These are phyloP conservation scores for Cardamine occulta DNA, from an alignment of 345 rosid genomes.

Conservation along the genomic window DNA sequence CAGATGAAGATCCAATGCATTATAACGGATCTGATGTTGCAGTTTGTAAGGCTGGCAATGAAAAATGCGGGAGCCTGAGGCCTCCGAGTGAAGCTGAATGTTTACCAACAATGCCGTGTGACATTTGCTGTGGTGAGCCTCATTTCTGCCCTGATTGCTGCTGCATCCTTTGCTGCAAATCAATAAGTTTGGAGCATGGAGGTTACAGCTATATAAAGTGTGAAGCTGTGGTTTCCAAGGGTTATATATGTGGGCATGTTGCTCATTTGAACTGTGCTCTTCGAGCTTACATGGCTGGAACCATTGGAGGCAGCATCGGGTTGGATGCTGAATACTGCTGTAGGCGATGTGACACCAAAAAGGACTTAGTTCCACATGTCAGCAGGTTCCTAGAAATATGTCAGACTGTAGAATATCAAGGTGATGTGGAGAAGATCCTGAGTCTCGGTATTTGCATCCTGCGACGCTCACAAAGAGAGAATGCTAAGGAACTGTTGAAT, in stretches of 20 bases:
- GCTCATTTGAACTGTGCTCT: slow-evolving; percentile 92
- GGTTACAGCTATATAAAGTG: slow-evolving; percentile 77
- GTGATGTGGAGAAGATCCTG: slow-evolving; percentile 63
- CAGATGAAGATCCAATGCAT: slow-evolving; percentile 48
- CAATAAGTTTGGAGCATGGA: slow-evolving; percentile 51
- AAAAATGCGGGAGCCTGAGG: slow-evolving; percentile 56
- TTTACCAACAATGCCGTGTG: slow-evolving; percentile 62
- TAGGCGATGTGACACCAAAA: slow-evolving; percentile 78
- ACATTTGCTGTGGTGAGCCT: slow-evolving; percentile 80
- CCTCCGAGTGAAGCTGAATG: slow-evolving; percentile 39
- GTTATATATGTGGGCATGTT: slow-evolving; percentile 71
- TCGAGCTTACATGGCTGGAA: slow-evolving; percentile 83
- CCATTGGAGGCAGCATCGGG: slow-evolving; percentile 82
- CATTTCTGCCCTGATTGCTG: slow-evolving; percentile 78
- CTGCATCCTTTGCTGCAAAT: slow-evolving; percentile 81
- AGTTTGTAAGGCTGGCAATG: slow-evolving; percentile 77
- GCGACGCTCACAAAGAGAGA: slow-evolving; percentile 58
- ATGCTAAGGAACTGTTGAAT: slow-evolving; percentile 55
- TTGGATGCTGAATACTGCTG: slow-evolving; percentile 89
- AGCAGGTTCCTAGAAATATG: slow-evolving; percentile 56
- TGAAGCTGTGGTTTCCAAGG: slow-evolving; percentile 59
- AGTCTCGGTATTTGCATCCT: slow-evolving; percentile 63
- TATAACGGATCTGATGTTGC: slow-evolving; percentile 45
- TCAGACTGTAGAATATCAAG: slow-evolving; percentile 54
- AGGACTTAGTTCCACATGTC: slow-evolving; percentile 71